Evolutionary conservation across 352 stramenopile genomes (phyloP), one percentile per base, ranked within the genome.

Genomic region (Pythium insidiosum): DNA sequence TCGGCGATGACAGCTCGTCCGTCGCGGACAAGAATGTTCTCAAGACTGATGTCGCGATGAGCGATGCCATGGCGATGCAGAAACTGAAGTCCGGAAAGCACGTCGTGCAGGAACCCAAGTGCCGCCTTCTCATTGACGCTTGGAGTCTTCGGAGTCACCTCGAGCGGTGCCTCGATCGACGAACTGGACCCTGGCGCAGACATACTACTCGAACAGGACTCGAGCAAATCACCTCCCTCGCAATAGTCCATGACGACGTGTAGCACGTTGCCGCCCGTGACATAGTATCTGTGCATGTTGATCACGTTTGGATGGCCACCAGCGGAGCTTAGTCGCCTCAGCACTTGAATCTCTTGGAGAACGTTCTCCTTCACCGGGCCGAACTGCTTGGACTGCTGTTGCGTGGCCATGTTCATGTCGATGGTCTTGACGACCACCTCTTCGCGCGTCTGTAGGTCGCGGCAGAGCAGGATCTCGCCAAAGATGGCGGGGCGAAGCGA

Each of bases 31-130:
- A 99, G 63, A 30, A 99, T 90, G 69, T 99, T 99, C 66, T 99
- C 95, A n/a, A 99, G 66, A 22, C 88, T 98, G 42, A 99, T 71
- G 58, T 99, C 95, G 44, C 94, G 84, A 63, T 98, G 94, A 19
- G 77, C 79, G 33, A 94, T 74, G 49, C 79, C 78, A 52, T 82
- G 60, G 20, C 33, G 44, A 55, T 91, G 76, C 16, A 91, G 48
- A 47, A 84, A 86, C 6, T 48, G 56, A 6, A 90, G 58, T 3
- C 84, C 84, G 1, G 52, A 50, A 12, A 89, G 38, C 30, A 95
- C 73, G 44, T 94, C 77, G 11, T 63, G 43, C 31, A 95, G 57
- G 42, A 88, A 90, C 15, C 19, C 34, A 31, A 73, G 66, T 15
- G 69, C 76, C 2, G 61, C 54, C 41, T 40, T 36, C 41, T 86